These are phyloP conservation scores for Vitis rupestris DNA, from an alignment of 164 flowering plant species.

Conservation along the genomic window DNA sequence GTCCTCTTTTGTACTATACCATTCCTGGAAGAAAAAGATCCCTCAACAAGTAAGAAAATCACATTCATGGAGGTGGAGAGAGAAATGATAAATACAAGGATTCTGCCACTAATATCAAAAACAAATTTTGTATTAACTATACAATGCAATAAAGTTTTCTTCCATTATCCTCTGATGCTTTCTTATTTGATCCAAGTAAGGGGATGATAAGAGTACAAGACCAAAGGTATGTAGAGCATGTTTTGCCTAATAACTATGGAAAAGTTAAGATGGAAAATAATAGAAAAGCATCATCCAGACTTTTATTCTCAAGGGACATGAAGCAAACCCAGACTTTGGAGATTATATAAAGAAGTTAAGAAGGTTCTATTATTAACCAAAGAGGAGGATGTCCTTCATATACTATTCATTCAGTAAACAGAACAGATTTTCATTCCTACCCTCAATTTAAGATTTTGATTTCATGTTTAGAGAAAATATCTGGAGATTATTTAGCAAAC, in stretches of 20 bases:
- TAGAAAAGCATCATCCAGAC: neutral
- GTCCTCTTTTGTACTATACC: conserved; percentile 25
- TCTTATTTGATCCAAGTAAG: too few relatives aligned
- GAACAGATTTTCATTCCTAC: neutral
- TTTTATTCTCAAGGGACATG: neutral
- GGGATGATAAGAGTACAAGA: too few relatives aligned
- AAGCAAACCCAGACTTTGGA: neutral
- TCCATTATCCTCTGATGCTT: too few relatives aligned
- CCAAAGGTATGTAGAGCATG: too few relatives aligned
- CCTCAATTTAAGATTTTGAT: too few relatives aligned
- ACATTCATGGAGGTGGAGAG: neutral
- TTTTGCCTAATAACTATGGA: too few relatives aligned
- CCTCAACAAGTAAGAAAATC: neutral
- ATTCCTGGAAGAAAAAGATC: conserved; percentile 29
- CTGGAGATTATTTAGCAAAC: neutral
- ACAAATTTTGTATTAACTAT: too few relatives aligned
- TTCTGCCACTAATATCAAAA: neutral
- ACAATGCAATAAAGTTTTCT: too few relatives aligned
- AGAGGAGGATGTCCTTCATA: too few relatives aligned
- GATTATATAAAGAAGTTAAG: too few relatives aligned
- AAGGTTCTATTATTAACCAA: too few relatives aligned
- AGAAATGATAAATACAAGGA: neutral
- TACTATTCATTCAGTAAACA: neutral
- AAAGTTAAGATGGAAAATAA: neutral
- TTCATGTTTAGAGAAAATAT: neutral